Conservation (phyloP, 2,329 filamentous ascomycete genomes). For the Keithomyces neogunnii region DNA sequence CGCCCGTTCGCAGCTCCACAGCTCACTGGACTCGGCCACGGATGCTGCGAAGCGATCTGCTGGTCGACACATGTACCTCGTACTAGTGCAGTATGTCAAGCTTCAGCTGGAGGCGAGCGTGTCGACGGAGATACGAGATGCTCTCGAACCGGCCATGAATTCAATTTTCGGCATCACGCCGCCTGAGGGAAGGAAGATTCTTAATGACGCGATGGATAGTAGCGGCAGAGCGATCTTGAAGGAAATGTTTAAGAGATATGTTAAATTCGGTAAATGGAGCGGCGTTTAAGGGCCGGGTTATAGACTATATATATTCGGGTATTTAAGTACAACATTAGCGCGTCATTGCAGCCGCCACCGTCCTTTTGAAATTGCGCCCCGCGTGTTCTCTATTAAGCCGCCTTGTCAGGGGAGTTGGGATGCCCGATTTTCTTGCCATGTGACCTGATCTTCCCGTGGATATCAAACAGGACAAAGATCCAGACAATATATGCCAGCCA, state of each 20-base stretch:
- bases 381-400: constrained; percentile 7
- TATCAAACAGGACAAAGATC: constrained; percentile 47
- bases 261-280: constrained; percentile 56
- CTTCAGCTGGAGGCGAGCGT: constrained; percentile 50
- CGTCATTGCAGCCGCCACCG: background rate
- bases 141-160: constrained; percentile 49
- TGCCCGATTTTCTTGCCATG: constrained; percentile 52
- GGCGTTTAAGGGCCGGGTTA: constrained; percentile 34
- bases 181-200: constrained; percentile 42
- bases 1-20: constrained; percentile 34
- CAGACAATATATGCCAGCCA: constrained; percentile 46
- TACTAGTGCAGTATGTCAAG: constrained; percentile 52
- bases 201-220: constrained; percentile 52
- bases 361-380: too few species aligned
- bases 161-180: constrained; percentile 51
- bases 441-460: constrained; percentile 49
- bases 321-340: constrained; percentile 6
- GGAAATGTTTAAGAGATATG: constrained; percentile 50
- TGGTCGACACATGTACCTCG: constrained; percentile 52
- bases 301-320: background rate
- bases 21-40: constrained; percentile 48
- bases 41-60: constrained; percentile 53
- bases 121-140: constrained; percentile 41
- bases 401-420: constrained; percentile 38
- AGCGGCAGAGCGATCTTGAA: constrained; percentile 51